Percentiles rank a stretch among this genome's conserved stretches.
phyloP scores from a whole-genome alignment of 2,329 filamentous ascomycete species.

The Beauveria scarabaeidicola region DNA sequence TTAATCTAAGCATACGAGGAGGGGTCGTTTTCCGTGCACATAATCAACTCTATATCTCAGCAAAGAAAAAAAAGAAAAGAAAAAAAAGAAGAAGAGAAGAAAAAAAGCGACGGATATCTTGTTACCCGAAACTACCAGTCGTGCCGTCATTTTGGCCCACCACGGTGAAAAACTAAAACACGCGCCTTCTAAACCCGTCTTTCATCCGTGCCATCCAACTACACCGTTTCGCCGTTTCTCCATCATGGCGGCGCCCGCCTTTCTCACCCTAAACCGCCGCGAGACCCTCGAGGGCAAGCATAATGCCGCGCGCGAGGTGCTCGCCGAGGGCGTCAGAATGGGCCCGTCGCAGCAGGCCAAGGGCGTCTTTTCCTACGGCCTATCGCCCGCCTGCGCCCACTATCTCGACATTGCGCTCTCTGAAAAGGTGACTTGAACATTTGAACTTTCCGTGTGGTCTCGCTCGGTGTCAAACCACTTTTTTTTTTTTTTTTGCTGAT shows the following conservation, averaged over 20 bases:
- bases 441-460: background rate
- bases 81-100: background rate
- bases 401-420: constrained; percentile 6
- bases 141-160: no score
- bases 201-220: background rate
- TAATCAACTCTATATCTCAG: background rate
- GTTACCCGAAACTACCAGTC: no score
- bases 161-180: no score
- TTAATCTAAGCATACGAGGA: background rate
- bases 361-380: background rate
- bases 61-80: background rate
- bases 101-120: no score
- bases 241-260: background rate
- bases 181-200: background rate
- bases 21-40: background rate
- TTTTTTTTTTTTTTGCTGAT: background rate
- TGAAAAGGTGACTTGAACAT: background rate
- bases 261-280: background rate
- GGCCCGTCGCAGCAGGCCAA: constrained; percentile 1
- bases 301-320: background rate
- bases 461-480: no score
- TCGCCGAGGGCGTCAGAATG: background rate
- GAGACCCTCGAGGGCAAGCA: constrained; percentile 6
- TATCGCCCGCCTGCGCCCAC: background rate
- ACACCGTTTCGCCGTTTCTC: background rate